Conservation (phyloP, 2,329 filamentous ascomycete species). For the Verticillium isaacii region DNA sequence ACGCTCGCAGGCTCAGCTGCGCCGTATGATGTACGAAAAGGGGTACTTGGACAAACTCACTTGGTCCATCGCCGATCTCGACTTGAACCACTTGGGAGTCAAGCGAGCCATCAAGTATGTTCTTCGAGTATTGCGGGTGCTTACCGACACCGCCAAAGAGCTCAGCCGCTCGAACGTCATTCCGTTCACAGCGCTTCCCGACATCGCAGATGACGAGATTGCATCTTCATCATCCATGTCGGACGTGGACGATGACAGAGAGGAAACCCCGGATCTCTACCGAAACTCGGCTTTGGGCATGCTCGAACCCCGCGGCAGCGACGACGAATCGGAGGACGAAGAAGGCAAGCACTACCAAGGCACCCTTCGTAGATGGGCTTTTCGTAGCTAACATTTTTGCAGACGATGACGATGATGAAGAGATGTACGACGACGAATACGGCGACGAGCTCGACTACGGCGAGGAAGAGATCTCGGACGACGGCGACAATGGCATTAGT, state of each 20-base stretch:
- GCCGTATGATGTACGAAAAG: slow-evolving; percentile 97
- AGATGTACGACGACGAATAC: slow-evolving; percentile 89
- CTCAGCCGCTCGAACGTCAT: slow-evolving; percentile 79
- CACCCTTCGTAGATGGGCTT: not conserved
- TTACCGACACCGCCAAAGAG: slow-evolving; percentile 82
- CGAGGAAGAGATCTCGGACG: slow-evolving; percentile 72
- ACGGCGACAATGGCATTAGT: slow-evolving; percentile 83
- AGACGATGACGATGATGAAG: slow-evolving; percentile 66
- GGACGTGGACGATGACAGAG: slow-evolving; percentile 77
- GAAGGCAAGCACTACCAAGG: slow-evolving; percentile 40
- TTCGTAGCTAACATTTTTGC: slow-evolving; percentile 16
- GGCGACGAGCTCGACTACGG: slow-evolving; percentile 91
- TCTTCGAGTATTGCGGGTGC: slow-evolving; percentile 76
- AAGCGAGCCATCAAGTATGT: slow-evolving; percentile 97
- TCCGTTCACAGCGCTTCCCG: slow-evolving; percentile 59
- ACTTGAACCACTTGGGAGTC: slow-evolving; percentile 88
- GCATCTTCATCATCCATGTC: slow-evolving; percentile 84
- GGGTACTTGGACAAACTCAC: slow-evolving; percentile 88
- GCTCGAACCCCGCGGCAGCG: slow-evolving; percentile 78
- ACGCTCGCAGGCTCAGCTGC: slow-evolving; percentile 75
- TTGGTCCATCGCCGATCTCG: slow-evolving; percentile 88
- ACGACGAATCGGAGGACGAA: slow-evolving; percentile 70
- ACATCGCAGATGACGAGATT: slow-evolving; percentile 77
- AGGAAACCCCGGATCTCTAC: slow-evolving; percentile 95
- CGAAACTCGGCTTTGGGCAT: slow-evolving; percentile 94